Conservation (phyloP, 257 asterid species). For the Nicotiana undulata region DNA sequence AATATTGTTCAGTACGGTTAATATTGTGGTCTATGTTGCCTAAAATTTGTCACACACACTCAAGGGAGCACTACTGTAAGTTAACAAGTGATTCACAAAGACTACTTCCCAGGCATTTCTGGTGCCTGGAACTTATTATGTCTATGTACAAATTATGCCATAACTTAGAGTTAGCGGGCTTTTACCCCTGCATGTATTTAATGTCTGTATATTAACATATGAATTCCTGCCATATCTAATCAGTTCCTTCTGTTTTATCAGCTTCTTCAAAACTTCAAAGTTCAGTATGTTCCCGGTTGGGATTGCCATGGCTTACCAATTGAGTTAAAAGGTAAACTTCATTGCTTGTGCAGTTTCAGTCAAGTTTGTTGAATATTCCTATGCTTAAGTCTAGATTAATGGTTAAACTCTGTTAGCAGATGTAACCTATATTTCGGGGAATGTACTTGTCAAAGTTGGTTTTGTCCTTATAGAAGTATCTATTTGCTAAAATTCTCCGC, state of each 20-base stretch:
- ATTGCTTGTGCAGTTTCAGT: neutral
- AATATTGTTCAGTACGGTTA: neutral
- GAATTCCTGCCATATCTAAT: neutral
- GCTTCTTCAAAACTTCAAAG: slow-evolving; percentile 93
- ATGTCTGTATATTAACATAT: neutral
- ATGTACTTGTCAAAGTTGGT: neutral
- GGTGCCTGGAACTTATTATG: neutral
- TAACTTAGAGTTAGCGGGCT: neutral
- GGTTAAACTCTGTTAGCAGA: neutral
- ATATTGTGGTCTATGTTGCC: neutral
- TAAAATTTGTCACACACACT: neutral
- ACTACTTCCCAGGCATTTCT: slow-evolving; percentile 2
- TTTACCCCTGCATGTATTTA: neutral
- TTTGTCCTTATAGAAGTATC: neutral
- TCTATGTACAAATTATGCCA: neutral
- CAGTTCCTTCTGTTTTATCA: slow-evolving; percentile 23
- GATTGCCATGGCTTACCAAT: slow-evolving; percentile 99
- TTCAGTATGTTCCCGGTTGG: slow-evolving; percentile 93
- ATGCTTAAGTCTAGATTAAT: neutral
- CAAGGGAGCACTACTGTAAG: neutral
- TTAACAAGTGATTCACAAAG: neutral
- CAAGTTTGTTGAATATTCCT: neutral
- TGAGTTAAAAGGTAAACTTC: slow-evolving; percentile 86
- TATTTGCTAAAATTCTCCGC: neutral
- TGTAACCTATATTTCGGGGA: neutral